These are phyloP conservation scores for Paramecium sexaurelia DNA, from an alignment of 73 alveolate species.

Conservation along the genomic window DNA sequence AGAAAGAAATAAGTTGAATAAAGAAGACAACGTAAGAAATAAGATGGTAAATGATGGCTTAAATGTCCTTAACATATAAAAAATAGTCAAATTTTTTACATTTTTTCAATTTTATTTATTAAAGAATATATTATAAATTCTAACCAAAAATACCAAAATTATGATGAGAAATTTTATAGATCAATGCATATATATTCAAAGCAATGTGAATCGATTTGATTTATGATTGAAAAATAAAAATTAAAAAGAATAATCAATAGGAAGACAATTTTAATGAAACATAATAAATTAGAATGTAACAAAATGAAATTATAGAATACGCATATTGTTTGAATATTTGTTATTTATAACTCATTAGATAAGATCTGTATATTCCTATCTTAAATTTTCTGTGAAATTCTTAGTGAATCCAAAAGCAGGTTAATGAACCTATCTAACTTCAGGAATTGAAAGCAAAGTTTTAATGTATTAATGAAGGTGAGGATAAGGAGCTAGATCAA, in stretches of 20 bases:
- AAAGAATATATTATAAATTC: neutral
- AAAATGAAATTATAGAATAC: neutral
- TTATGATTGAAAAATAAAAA: too few relatives aligned
- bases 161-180: too few relatives aligned
- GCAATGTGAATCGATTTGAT: too few relatives aligned
- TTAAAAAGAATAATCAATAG: too few relatives aligned
- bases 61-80: neutral
- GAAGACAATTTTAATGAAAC: too few relatives aligned
- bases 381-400: neutral
- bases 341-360: neutral
- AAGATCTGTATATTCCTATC: neutral
- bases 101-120: neutral
- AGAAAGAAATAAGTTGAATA: constrained; percentile 33
- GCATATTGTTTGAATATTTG: neutral
- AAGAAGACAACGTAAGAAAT: constrained; percentile 10
- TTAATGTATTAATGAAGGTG: neutral
- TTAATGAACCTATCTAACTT: neutral
- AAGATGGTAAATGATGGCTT: neutral
- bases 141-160: neutral
- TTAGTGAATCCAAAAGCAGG: neutral
- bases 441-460: neutral
- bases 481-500: constrained; percentile 1
- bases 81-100: neutral
- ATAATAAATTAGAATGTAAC: too few relatives aligned
- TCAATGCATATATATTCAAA: too few relatives aligned